phyloP scores from a whole-genome alignment of 129 eudicot species.

The Flaveria ramosissima region DNA sequence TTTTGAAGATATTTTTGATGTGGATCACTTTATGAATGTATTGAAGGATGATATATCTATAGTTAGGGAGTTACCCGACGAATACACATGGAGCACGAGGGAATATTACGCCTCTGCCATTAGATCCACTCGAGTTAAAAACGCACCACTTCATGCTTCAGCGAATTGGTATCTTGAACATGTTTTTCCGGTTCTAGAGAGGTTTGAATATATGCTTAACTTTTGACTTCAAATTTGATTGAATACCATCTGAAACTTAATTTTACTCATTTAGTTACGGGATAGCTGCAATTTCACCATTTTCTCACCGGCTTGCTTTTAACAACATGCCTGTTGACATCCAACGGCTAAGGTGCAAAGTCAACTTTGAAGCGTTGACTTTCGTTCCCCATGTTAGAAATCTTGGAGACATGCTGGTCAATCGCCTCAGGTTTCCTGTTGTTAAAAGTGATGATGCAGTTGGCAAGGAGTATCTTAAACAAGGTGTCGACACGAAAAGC shows the following conservation, averaged over 20 bases:
- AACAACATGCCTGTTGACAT: conserved; percentile 81
- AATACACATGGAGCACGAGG: conserved; percentile 93
- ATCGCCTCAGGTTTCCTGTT: conserved; percentile 62
- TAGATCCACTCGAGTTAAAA: conserved; percentile 80
- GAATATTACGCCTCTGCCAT: conserved; percentile 87
- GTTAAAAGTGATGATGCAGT: conserved; percentile 26
- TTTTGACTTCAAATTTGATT: conserved; percentile 11
- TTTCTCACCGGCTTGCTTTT: conserved; percentile 93
- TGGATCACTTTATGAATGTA: conserved; percentile 79
- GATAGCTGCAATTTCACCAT: conserved; percentile 93
- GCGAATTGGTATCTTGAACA: conserved; percentile 85
- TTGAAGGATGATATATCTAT: conserved; percentile 74
- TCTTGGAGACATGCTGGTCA: conserved; percentile 81
- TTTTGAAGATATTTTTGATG: conserved; percentile 87
- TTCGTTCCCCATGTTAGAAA: conserved; percentile 78
- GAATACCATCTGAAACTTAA: not conserved
- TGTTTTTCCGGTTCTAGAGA: conserved; percentile 70
- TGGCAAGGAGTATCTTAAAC: conserved; percentile 44
- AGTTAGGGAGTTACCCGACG: conserved; percentile 77
- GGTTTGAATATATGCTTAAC: conserved; percentile 48
- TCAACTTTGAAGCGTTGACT: conserved; percentile 74
- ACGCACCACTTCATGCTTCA: conserved; percentile 96
- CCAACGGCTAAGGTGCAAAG: conserved; percentile 88
- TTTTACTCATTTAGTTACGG: conserved; percentile 61
- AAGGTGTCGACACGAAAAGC: conserved; percentile 43